Evolutionary conservation across 106 monocot species (phyloP).

Genomic region (Alisma plantagoaquatica): DNA sequence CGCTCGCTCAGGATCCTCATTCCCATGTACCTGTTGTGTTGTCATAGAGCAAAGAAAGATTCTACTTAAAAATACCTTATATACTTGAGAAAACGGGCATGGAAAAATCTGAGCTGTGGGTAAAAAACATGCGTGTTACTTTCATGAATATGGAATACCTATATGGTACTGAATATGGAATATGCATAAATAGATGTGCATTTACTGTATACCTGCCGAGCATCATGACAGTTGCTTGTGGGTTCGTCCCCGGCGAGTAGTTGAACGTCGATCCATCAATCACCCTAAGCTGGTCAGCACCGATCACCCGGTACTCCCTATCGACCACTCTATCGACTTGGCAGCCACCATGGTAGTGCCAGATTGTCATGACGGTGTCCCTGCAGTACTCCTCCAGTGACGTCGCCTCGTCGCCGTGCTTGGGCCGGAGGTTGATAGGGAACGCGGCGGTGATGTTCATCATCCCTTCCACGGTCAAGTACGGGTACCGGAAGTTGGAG

Average conservation of each 20-base stretch:
- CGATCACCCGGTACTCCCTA: slow-evolving; percentile 38
- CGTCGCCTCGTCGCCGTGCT: slow-evolving; percentile 50
- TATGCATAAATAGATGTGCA: too few species aligned
- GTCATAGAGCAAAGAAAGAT: too few species aligned
- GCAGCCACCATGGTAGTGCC: slow-evolving; percentile 95
- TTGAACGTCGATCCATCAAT: slow-evolving; percentile 80
- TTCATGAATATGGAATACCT: too few species aligned
- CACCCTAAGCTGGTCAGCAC: slow-evolving; percentile 53
- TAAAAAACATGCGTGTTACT: too few species aligned
- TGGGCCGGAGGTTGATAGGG: slow-evolving; percentile 45
- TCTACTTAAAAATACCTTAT: background rate
- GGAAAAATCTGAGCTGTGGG: background rate
- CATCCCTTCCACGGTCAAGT: slow-evolving; percentile 30
- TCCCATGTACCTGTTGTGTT: slow-evolving; percentile 57
- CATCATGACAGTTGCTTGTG: slow-evolving; percentile 97
- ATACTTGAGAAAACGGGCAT: background rate
- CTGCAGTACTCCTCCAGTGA: slow-evolving; percentile 59
- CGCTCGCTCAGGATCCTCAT: slow-evolving; percentile 34
- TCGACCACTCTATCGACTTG: slow-evolving; percentile 60
- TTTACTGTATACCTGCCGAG: slow-evolving; percentile 67
- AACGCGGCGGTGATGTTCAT: slow-evolving; percentile 51
- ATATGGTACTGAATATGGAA: too few species aligned
- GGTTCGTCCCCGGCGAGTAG: slow-evolving; percentile 81
- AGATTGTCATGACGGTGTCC: slow-evolving; percentile 90
- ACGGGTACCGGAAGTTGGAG: slow-evolving; percentile 42